These are phyloP conservation scores for Luffa aegyptiaca DNA, from an alignment of 306 rosid species.

Conservation along the genomic window DNA sequence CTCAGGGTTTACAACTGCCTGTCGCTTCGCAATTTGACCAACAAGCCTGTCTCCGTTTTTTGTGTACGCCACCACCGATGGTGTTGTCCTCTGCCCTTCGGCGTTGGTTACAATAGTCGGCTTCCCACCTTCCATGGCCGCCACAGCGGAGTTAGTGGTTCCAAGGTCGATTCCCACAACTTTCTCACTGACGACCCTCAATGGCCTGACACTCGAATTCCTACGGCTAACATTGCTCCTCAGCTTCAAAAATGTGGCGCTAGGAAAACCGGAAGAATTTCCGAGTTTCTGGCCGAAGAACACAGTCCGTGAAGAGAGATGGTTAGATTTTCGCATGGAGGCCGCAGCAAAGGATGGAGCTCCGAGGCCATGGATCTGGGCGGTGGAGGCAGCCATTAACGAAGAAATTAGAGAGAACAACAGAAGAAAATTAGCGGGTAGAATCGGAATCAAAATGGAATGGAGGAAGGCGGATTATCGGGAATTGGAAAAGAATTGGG, in stretches of 20 bases:
- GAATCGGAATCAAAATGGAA: background rate
- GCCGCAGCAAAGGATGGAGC: slow-evolving; percentile 26
- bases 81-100: slow-evolving; percentile 84
- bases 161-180: slow-evolving; percentile 79
- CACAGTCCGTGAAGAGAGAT: slow-evolving; percentile 22
- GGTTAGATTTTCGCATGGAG: slow-evolving; percentile 19
- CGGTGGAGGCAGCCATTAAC: slow-evolving; percentile 45
- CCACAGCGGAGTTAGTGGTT: slow-evolving; percentile 76
- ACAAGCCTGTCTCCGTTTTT: slow-evolving; percentile 79
- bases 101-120: slow-evolving; percentile 84
- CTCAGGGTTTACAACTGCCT: slow-evolving; percentile 83
- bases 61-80: slow-evolving; percentile 88
- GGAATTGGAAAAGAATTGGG: background rate
- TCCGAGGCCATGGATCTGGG: slow-evolving; percentile 71
- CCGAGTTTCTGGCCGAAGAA: slow-evolving; percentile 46
- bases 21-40: slow-evolving; percentile 86
- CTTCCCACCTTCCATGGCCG: slow-evolving; percentile 81
- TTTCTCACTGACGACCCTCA: slow-evolving; percentile 63
- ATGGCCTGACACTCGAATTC: slow-evolving; percentile 19
- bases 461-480: background rate
- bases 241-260: slow-evolving; percentile 29
- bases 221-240: slow-evolving; percentile 15
- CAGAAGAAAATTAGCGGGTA: background rate
- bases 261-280: slow-evolving; percentile 10
- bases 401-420: background rate